phyloP scores from a whole-genome alignment of 2,329 filamentous ascomycete genomes.

The Dactylellina parvicollis region DNA sequence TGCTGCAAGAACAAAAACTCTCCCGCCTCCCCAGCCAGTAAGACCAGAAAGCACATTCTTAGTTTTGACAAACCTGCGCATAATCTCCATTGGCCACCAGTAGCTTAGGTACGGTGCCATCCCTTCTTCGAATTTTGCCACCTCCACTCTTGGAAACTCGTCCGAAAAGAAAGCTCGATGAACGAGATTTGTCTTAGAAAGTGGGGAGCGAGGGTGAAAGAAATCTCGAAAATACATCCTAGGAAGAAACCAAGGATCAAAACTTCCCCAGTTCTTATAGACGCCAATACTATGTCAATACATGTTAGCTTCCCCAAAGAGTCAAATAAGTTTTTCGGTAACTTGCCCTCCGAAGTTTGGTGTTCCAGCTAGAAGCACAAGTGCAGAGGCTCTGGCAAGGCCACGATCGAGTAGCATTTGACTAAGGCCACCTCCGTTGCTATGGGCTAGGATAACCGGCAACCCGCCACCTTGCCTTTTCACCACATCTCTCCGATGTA shows the following conservation, averaged over 20 bases:
- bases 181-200: slow-evolving; percentile 66
- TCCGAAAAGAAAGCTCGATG: slow-evolving; percentile 67
- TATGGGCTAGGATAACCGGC: slow-evolving; percentile 65
- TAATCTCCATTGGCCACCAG: slow-evolving; percentile 66
- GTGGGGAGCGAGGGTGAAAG: slow-evolving; percentile 66
- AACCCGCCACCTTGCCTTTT: slow-evolving; percentile 34
- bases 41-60: slow-evolving; percentile 59
- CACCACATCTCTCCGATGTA: slow-evolving; percentile 62
- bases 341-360: slow-evolving; percentile 66
- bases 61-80: slow-evolving; percentile 63
- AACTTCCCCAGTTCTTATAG: slow-evolving; percentile 64
- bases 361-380: slow-evolving; percentile 65
- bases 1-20: slow-evolving; percentile 35
- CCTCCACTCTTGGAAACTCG: slow-evolving; percentile 61
- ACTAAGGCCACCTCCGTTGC: slow-evolving; percentile 65
- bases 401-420: slow-evolving; percentile 65
- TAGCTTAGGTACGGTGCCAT: slow-evolving; percentile 67
- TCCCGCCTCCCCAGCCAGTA: slow-evolving; percentile 30
- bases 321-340: not conserved
- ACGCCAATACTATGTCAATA: slow-evolving; percentile 59
- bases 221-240: slow-evolving; percentile 64
- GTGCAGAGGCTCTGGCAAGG: slow-evolving; percentile 62
- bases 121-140: slow-evolving; percentile 63
- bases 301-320: slow-evolving; percentile 24
- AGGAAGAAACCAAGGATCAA: slow-evolving; percentile 66